Conservation (phyloP, 2,329 filamentous ascomycete genomes). For the Paradendryphiella salina region DNA sequence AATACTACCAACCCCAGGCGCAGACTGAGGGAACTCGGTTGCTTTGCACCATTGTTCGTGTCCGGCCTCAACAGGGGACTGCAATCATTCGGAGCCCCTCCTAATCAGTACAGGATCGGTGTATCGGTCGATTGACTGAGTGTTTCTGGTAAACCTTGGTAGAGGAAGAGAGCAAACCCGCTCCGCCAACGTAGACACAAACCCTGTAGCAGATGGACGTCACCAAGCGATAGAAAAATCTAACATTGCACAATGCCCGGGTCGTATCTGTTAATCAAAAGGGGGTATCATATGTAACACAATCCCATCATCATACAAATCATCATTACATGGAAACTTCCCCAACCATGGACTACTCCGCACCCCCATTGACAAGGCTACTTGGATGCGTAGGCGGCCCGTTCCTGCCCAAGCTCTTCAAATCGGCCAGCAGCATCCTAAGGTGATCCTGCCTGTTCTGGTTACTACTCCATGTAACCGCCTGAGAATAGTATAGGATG, state of each 20-base stretch:
- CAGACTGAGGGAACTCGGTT: no score
- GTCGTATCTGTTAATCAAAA: background rate
- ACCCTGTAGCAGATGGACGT: background rate
- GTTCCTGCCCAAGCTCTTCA: conserved; percentile 37
- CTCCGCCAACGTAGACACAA: background rate
- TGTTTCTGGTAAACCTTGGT: no score
- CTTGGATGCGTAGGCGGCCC: conserved; percentile 44
- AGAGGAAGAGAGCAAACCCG: no score
- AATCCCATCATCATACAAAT: conserved; percentile 7
- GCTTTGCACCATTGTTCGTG: no score
- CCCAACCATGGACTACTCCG: conserved; percentile 2
- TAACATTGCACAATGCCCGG: background rate
- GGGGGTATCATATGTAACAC: conserved; percentile 8
- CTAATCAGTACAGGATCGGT: no score
- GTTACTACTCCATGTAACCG: conserved; percentile 43
- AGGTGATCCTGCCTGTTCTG: conserved; percentile 40
- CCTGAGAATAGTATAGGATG: conserved; percentile 45
- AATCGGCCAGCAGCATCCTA: conserved; percentile 32
- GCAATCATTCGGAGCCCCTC: no score
- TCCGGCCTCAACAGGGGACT: no score
- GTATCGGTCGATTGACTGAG: no score
- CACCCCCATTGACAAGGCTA: conserved; percentile 13
- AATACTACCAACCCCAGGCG: no score
- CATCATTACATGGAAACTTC: background rate
- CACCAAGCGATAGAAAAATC: background rate